Base-by-base conservation (phyloP, 2,329 filamentous ascomycete genomes). In the Aspergillus melleus region DNA sequence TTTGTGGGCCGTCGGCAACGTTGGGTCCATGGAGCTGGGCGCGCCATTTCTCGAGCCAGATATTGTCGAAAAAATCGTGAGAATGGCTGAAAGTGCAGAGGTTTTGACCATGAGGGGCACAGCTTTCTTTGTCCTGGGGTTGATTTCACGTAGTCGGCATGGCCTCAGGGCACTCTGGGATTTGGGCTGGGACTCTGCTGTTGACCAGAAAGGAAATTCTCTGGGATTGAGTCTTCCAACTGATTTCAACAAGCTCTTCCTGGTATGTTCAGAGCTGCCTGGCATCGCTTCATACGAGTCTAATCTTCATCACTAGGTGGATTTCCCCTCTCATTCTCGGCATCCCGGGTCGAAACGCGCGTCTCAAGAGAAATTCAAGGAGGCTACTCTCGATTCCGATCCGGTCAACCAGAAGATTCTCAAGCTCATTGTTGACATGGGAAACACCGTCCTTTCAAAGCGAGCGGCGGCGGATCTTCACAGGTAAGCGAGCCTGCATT, bases 21-120 rank as follows among this genome's bases (percentile, higher is more conserved):
- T 99, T 42, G 95, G 95, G 0, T 97, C 93, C 0, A 98, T 99
- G 93, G 94, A 98, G 69, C 86, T 97, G 1, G 95, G 95, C 1
- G 94, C 94, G 1, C 92, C 92, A 0, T 99, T 99, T 74, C 82
- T 99, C 3, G 95, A 90, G 58, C 91, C 88, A 42, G 91, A 97
- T 65, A 92, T 98, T 42, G 92, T 98, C 19, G 86, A 89, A 70
- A 86, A 89, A 63, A 94, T 99, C 63, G 87, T 98, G 51, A 84
- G 87, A 64, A 97, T 99, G 72, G 95, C 95, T 1, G 91, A 96
- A 74, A 81, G 83, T 29, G 93, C 95, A 47, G 88, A 93, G 66
- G 90, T 99, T 53, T 89, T 99, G 87, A 96, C 92, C 59, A 83
- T 99, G 68, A 86, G 96, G 49, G 95, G 96, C 42, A 99, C 96